Conservation (phyloP, 2,329 filamentous ascomycete species). For the Tetracladium maxilliforme region DNA sequence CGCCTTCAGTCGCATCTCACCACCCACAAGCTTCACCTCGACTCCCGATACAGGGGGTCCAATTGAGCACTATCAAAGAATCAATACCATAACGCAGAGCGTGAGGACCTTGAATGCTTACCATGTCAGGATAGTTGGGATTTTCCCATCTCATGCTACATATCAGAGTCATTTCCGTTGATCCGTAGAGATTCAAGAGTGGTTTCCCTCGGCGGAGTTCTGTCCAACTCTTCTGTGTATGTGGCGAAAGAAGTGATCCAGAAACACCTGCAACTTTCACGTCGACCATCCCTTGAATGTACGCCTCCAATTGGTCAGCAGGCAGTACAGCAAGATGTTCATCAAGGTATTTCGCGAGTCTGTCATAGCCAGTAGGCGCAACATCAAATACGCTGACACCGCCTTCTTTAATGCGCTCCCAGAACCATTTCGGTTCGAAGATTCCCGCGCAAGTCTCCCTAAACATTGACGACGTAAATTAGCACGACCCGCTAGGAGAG, state of each 20-base stretch:
- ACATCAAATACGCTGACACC: constrained; percentile 7
- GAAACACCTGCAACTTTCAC: constrained; percentile 5
- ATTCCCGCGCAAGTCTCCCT: constrained; percentile 6
- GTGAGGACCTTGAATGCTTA: constrained; percentile 1
- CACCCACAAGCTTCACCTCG: constrained; percentile 8
- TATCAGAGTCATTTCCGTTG: constrained; percentile 7
- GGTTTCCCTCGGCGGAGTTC: constrained; percentile 8
- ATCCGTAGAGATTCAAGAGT: constrained; percentile 8
- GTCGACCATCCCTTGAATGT: constrained; percentile 6
- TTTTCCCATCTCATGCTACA: constrained; percentile 7
- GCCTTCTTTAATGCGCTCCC: constrained; percentile 8
- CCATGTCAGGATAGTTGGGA: constrained; percentile 7
- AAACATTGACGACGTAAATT: too few relatives aligned
- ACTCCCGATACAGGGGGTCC: constrained; percentile 7
- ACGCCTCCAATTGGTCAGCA: constrained; percentile 4
- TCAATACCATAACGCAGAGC: constrained; percentile 3
- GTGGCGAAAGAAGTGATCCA: constrained; percentile 6
- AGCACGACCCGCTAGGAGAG: background rate
- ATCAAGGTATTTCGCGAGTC: constrained; percentile 8
- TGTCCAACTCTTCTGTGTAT: constrained; percentile 8
- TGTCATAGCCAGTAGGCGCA: constrained; percentile 7
- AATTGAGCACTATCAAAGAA: constrained; percentile 5
- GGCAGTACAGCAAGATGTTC: constrained; percentile 7
- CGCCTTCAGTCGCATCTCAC: constrained; percentile 7
- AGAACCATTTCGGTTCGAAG: constrained; percentile 8